phyloP scores from a whole-genome alignment of 2,329 filamentous ascomycete genomes.

The Sarocladium brachiariae region DNA sequence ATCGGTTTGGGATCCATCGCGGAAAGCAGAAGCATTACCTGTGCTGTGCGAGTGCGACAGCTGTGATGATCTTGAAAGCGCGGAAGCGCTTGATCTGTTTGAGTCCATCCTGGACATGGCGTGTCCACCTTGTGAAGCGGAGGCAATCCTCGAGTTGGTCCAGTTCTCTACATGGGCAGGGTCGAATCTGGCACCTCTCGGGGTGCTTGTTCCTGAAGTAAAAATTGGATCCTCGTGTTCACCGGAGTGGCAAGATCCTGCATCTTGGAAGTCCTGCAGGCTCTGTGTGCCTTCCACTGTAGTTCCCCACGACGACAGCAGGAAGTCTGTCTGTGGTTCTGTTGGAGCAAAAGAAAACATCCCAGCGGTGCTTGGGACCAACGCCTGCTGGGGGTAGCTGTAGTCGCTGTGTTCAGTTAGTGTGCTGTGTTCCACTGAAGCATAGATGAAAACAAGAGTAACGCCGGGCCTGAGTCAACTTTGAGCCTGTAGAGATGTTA shows the following conservation, averaged over 20 bases:
- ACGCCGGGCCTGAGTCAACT: constrained; percentile 42
- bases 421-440: constrained; percentile 45
- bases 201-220: constrained; percentile 48
- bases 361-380: constrained; percentile 41
- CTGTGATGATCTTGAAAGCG: constrained; percentile 43
- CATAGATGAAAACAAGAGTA: constrained; percentile 23
- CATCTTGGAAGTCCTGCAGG: constrained; percentile 47
- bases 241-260: constrained; percentile 42
- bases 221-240: constrained; percentile 49
- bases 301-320: constrained; percentile 48
- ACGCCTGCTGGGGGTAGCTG: constrained; percentile 46
- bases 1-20: constrained; percentile 29
- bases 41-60: constrained; percentile 46
- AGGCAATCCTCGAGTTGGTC: constrained; percentile 31
- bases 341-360: constrained; percentile 54
- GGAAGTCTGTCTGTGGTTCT: constrained; percentile 51
- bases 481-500: constrained; percentile 41
- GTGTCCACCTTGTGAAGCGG: constrained; percentile 26
- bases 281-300: constrained; percentile 54
- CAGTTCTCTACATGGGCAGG: constrained; percentile 43
- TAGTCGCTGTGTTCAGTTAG: constrained; percentile 52
- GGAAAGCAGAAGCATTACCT: constrained; percentile 41
- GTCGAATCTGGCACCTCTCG: constrained; percentile 40
- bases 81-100: constrained; percentile 33
- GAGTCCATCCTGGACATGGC: constrained; percentile 33